These are phyloP conservation scores for Miscanthus lutarioriparius DNA, from an alignment of 176 grass and related monocot species.

Conservation along the genomic window DNA sequence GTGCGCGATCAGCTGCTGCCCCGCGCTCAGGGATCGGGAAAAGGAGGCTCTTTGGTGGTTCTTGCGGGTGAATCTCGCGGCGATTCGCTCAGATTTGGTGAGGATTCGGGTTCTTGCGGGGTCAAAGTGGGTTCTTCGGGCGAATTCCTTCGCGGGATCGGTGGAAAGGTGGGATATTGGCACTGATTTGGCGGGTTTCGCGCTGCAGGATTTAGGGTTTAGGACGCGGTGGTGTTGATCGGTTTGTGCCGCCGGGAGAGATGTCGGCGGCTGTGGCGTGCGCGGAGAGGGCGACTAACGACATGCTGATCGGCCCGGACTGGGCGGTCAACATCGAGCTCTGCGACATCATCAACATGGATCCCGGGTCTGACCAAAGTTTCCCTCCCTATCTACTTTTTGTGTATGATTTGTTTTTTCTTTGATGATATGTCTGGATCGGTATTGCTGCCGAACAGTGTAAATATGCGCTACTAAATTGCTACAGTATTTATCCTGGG, in stretches of 20 bases:
- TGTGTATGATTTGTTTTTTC: constrained; percentile 13
- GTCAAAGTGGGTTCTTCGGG: neutral
- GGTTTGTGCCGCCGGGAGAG: neutral
- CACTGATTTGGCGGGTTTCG: constrained; percentile 5
- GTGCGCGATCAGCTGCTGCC: neutral
- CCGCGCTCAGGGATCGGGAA: neutral
- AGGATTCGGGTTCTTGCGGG: neutral
- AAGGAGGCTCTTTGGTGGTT: neutral
- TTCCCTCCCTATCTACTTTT: neutral
- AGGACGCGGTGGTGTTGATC: neutral
- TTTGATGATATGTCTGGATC: constrained; percentile 19
- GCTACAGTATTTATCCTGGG: neutral
- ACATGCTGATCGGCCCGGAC: constrained; percentile 89
- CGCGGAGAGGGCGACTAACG: constrained; percentile 88
- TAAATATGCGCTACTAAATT: neutral
- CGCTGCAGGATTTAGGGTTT: constrained; percentile 46
- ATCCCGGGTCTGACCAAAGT: constrained; percentile 61
- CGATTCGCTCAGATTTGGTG: constrained; percentile 43
- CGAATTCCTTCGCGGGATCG: neutral
- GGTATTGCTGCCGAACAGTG: neutral
- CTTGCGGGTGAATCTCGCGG: constrained; percentile 28
- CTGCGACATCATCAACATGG: constrained; percentile 97
- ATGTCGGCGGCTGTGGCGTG: constrained; percentile 61
- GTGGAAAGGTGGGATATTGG: constrained; percentile 25
- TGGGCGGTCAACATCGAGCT: constrained; percentile 99